Evolutionary conservation across 1,284 basidiomycete genomes (phyloP), one percentile per base, ranked within the genome.

Genomic region (Leucoagaricus sp.): DNA sequence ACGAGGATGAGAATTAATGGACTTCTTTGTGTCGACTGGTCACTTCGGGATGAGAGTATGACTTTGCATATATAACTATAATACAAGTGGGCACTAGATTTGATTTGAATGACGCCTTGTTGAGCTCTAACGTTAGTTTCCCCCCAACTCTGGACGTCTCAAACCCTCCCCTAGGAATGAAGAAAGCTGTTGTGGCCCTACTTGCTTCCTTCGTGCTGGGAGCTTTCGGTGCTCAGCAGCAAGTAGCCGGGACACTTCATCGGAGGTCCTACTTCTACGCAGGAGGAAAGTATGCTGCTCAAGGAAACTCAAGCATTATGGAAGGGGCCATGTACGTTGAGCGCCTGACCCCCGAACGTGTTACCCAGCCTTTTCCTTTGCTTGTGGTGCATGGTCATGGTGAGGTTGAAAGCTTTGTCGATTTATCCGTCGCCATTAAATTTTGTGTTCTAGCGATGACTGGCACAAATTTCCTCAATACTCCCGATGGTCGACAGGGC

Each of bases 281-380:
- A 7, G 80, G 80, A 26, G 72, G 76, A 33, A 60, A 60, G 3
- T 79, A 79, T 58, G 53, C 65, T 19, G 42, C 59, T n/a, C 61
- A 57, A 57, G 67, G 67, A 17, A 68, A 69, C 42, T 70, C 73
- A 23, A 65, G 60, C 7, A 69, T 78, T 42, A 68, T 67, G 29
- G 66, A 68, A 47, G 75, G 73, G 2, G 77, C 79, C 48, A 74
- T 81, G 62, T 81, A 81, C 53, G 77, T 81, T 8, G 79, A 81
- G 57, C 79, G 69, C 51, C 68, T 81, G 28, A 71, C 63, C 10
- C 80, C 79, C 13, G 63, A 64, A 23, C 65, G 60, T 33, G 68
- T 76, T 19, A 75, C 68, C 13, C 70, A 71, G 40, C 68, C 64
- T n/a, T 64, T 68, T 42, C 79, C 80, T 7, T 48, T 81, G 44